Percentiles rank a stretch among this genome's conserved stretches.
phyloP scores from a whole-genome alignment of 1,284 basidiomycete species.

The Cutaneotrichosporon sp. region DNA sequence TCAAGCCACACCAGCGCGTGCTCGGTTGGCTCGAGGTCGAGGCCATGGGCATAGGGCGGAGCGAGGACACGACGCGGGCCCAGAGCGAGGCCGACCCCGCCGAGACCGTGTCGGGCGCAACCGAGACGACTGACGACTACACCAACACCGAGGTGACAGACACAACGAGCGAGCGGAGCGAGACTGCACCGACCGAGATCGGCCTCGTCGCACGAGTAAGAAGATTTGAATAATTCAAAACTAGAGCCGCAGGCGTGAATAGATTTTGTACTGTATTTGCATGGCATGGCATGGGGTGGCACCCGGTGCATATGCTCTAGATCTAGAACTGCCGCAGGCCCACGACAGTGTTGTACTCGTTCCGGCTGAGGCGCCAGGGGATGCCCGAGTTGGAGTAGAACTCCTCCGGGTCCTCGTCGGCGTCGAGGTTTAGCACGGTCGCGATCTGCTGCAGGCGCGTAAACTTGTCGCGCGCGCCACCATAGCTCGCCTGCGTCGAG shows the following conservation, averaged over 20 bases:
- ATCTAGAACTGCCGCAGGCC: conserved; percentile 57
- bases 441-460: conserved; percentile 88
- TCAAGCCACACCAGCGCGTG: conserved; percentile 32
- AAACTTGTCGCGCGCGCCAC: conserved; percentile 89
- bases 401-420: conserved; percentile 84
- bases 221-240: background rate
- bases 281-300: conserved; percentile 6
- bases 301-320: background rate
- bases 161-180: background rate
- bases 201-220: background rate
- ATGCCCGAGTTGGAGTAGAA: conserved; percentile 92
- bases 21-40: conserved; percentile 41
- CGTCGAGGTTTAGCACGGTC: conserved; percentile 86
- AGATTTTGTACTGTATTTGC: conserved; percentile 10
- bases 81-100: conserved; percentile 1
- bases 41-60: conserved; percentile 13
- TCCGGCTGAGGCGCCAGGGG: conserved; percentile 75
- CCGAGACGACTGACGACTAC: background rate
- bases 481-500: conserved; percentile 79
- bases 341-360: conserved; percentile 73
- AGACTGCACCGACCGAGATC: conserved; percentile 4
- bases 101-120: conserved; percentile 3
- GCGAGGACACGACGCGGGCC: background rate
- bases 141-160: background rate
- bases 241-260: background rate